Percentiles rank a stretch among this genome's conserved stretches.
Conservation (phyloP, 1,284 basidiomycete species). For the Porphyrellus sp. region DNA sequence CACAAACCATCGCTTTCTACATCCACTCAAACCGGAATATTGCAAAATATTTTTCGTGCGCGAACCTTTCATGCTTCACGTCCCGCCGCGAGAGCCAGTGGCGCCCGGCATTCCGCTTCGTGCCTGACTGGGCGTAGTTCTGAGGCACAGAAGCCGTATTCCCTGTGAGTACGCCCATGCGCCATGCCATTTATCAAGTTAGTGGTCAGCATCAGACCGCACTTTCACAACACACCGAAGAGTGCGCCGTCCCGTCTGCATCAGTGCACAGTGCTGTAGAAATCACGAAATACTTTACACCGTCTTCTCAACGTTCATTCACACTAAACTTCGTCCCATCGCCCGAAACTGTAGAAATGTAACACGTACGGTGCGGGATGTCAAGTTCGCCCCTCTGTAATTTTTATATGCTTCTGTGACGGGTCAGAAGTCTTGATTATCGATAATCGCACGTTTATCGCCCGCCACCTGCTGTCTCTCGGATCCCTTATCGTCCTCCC, state of each 20-base stretch:
- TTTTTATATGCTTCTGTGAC: conserved; percentile 31
- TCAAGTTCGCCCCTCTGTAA: conserved; percentile 25
- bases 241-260: conserved; percentile 6
- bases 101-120: not conserved
- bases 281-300: conserved; percentile 20
- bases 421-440: conserved; percentile 24
- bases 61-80: conserved; percentile 14
- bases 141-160: conserved; percentile 6
- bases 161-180: not conserved
- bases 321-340: conserved; percentile 18
- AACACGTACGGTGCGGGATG: conserved; percentile 13
- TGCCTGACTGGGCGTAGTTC: conserved; percentile 2
- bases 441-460: conserved; percentile 30
- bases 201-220: not conserved
- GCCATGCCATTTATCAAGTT: not conserved
- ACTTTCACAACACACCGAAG: not conserved
- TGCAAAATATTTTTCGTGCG: conserved; percentile 10
- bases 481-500: not conserved
- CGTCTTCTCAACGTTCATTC: conserved; percentile 18
- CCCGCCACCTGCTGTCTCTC: conserved; percentile 2
- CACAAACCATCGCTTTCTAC: conserved; percentile 7
- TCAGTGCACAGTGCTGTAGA: conserved; percentile 5
- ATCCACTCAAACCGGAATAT: conserved; percentile 5
- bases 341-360: conserved; percentile 18
- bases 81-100: conserved; percentile 3